Evolutionary conservation across 306 rosid genomes (phyloP), one percentile per base, ranked within the genome.

Genomic region (Rosa lucieae): DNA sequence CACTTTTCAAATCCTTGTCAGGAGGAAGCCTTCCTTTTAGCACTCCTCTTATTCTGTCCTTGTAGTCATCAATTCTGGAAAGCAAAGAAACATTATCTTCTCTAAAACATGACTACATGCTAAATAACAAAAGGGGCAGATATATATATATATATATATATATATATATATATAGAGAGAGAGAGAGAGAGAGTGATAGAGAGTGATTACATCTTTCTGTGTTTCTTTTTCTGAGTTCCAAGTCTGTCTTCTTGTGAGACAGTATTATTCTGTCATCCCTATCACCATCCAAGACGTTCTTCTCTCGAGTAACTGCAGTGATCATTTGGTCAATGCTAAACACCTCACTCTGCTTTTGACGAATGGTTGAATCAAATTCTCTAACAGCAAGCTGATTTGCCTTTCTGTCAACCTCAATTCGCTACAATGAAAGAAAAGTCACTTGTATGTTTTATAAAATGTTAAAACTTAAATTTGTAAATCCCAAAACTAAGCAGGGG

Each of bases 11-110:
- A 77, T 95, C 99, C 86, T 92, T 92, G 77, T 92, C 99, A 12
- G 77, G 77, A 85, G 99, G 99, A 75, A 95, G 80, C 86, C 98
- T 91, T 75, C 97, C 99, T 78, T 90, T 92, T 59, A 95, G 89
- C 73, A 86, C 97, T 78, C 86, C 92, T 86, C 89, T 90, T 84
- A 92, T 87, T 82, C 82, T 92, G 81, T 92, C 99, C 77, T 84
- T 91, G 83, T 87, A 81, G 37, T 91, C 98, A 77, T 95, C 95
- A 52, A 91, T 72, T 87, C 97, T 95, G 83, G 70, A 80, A 85
- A 79, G 44, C 67, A 85, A 85, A 52, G 49, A 70, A 82, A 37
- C 80, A 77, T 49, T 71, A 77, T 73, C 58, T 77, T 69, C 73
- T 48, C 72, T 73, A 43, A 70, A 81, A 55, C 52, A 11, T 52